Base-by-base conservation (phyloP, 2,329 filamentous ascomycete species). In the Cladosporium sphaerospermum region DNA sequence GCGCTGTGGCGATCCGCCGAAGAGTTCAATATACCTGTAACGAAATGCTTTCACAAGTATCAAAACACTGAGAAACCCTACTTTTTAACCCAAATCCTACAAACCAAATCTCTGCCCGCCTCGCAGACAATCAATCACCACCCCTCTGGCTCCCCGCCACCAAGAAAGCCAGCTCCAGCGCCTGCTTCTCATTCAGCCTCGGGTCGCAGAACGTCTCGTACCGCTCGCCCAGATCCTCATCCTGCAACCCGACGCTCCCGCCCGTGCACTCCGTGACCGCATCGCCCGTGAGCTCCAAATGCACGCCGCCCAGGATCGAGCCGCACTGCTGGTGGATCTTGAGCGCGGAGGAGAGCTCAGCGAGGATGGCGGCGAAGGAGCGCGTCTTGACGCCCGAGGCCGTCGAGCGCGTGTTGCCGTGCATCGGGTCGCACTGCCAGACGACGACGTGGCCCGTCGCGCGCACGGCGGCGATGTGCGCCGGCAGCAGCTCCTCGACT, bases 341-440 rank as follows among this genome's bases (percentile, higher is more conserved):
- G 47, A 97, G 78, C 1, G 91, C 91, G 64, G 89, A 83, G 56
- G 85, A 82, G 41, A 99, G 79, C 75, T 99, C 93, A 1, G 81
- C 82, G 68, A 96, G 85, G 63, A 99, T 96, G 68, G 93, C 87
- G 57, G 81, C 82, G 77, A 99, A 99, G 52, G 87, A 85, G 13
- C 93, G 82, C 1, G 93, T 99, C 77, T 99, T 99, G 73, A 96
- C 82, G 23, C 90, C 90, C 0, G 80, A 75, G 0, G 82, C 79
- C 0, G 88, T 92, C 45, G 77, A 76, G 45, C 78, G 76, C 1
- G 81, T 84, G 67, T 85, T 85, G 31, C 93, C 93, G 73, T 99
- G 93, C 93, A 99, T 99, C 18, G 93, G 93, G 72, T 99, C 93
- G 73, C 92, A 97, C 74, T 97, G 93, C 92, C 92, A 97, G 62